These are phyloP conservation scores for Picochlorum sp. DNA, from an alignment of 139 green algal species.

Conservation along the genomic window DNA sequence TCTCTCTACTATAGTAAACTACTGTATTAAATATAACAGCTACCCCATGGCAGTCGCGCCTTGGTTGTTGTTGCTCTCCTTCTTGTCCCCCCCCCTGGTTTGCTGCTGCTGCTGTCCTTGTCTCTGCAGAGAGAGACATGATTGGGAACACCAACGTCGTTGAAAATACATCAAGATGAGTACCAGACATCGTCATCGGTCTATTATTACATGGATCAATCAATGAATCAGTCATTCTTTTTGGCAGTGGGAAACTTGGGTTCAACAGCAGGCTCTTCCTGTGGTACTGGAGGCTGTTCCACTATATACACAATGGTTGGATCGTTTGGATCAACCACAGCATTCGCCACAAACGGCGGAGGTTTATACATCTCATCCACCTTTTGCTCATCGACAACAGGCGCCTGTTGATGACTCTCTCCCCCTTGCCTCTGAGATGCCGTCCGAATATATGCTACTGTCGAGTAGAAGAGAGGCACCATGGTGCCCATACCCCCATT, in stretches of 20 bases:
- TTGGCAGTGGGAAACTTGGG: conserved; percentile 21
- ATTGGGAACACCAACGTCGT: too few relatives aligned
- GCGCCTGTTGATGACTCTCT: background rate
- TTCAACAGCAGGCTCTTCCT: background rate
- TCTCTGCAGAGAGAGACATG: too few relatives aligned
- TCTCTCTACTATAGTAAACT: too few relatives aligned
- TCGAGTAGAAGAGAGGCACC: conserved; percentile 75
- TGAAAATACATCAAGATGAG: too few relatives aligned
- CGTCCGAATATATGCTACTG: conserved; percentile 26
- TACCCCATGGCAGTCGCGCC: too few relatives aligned
- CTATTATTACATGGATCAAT: background rate
- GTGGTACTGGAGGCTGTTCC: conserved; percentile 13
- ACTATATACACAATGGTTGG: conserved; percentile 6
- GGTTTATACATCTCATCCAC: background rate
- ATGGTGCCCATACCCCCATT: conserved; percentile 77
- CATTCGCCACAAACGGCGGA: conserved; percentile 1
- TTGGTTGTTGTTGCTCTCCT: too few relatives aligned
- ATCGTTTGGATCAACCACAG: conserved; percentile 21
- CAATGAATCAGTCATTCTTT: background rate
- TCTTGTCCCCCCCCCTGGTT: too few relatives aligned
- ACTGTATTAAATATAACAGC: too few relatives aligned
- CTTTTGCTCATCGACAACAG: background rate
- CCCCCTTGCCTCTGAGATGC: background rate
- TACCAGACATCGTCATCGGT: too few relatives aligned
- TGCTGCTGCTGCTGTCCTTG: too few relatives aligned